Evolutionary conservation across 1,284 basidiomycete species (phyloP), one percentile per base, ranked within the genome.

Genomic region (Irpex rosettiformis): DNA sequence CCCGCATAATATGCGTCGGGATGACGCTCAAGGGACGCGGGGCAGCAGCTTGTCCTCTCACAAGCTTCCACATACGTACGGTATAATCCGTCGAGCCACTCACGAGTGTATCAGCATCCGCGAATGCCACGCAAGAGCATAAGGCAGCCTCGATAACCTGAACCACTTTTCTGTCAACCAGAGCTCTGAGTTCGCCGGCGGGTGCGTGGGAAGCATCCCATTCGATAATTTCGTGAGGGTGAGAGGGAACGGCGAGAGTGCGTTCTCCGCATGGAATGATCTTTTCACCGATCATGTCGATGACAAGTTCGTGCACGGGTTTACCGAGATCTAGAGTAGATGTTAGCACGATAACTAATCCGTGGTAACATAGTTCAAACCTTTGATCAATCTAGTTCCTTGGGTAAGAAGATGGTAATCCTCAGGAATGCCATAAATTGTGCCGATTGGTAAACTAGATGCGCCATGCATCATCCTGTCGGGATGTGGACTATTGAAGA

Each of bases 401-500:
- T 88, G 89, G 0, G 76, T 69, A 22, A 93, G 76, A 8, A 88
- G 72, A 55, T 85, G 80, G 3, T 83, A 79, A 66, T 91, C 88
- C 69, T 96, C 94, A 51, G 90, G 88, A 28, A 96, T 79, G 1
- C 94, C 94, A 63, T 90, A 87, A 11, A 86, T 73, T 1, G 77
- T 79, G 2, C 87, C 88, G 2, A 88, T 72, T 0, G 93, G 91
- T 13, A 96, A 77, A 3, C 81, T 85, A 1, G 82, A 79, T 11
- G 83, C 72, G 0, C 92, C 91, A 58, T 89, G 82, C 69, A 88
- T 79, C 63, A 86, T 82, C 16, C 94, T 82, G 45, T 80, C 74
- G 0, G 93, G 93, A 76, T 98, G 96, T 3, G 93, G 84, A 1
- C 77, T 69, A n/a, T 76, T 79, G 73, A 98, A 98, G n/a, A 98